These are phyloP conservation scores for Punctularia strigosozonata DNA, from an alignment of 768 basidiomycete species.

Conservation along the genomic window DNA sequence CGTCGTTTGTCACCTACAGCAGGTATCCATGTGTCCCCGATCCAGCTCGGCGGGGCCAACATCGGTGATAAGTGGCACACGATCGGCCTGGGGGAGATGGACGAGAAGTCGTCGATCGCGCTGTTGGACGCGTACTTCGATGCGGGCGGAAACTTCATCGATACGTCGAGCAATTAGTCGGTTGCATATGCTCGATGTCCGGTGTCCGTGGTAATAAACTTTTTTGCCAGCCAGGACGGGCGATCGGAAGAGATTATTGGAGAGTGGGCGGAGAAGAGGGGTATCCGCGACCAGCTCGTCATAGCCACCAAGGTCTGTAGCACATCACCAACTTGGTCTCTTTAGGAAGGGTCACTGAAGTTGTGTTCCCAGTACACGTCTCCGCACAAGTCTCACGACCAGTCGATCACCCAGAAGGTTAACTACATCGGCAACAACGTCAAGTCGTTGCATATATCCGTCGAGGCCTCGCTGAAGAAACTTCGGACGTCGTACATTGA, in stretches of 20 bases:
- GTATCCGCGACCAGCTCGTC: conserved; percentile 25
- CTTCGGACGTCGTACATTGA: conserved; percentile 36
- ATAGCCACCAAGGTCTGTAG: conserved; percentile 14
- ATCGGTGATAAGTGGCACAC: conserved; percentile 32
- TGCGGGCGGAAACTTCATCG: conserved; percentile 21
- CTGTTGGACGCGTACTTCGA: conserved; percentile 27
- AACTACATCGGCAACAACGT: conserved; percentile 30
- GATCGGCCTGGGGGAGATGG: neutral
- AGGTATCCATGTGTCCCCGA: conserved; percentile 35
- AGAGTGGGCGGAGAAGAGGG: conserved; percentile 26
- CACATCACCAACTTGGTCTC: neutral
- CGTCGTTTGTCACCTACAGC: conserved; percentile 28
- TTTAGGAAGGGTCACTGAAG: neutral
- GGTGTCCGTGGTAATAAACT: too few species aligned
- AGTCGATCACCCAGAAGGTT: conserved; percentile 11
- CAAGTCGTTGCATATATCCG: conserved; percentile 27
- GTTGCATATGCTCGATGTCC: conserved; percentile 1
- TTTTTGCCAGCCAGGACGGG: conserved; percentile 12
- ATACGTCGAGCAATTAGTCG: conserved; percentile 25
- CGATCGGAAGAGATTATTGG: conserved; percentile 24
- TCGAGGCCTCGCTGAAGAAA: conserved; percentile 32
- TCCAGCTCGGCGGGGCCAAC: conserved; percentile 36
- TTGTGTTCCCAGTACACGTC: conserved; percentile 10
- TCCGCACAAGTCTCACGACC: conserved; percentile 13
- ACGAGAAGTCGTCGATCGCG: conserved; percentile 21